Conservation (phyloP, 2,329 filamentous ascomycete species). For the Tricladium varicosporioides region DNA sequence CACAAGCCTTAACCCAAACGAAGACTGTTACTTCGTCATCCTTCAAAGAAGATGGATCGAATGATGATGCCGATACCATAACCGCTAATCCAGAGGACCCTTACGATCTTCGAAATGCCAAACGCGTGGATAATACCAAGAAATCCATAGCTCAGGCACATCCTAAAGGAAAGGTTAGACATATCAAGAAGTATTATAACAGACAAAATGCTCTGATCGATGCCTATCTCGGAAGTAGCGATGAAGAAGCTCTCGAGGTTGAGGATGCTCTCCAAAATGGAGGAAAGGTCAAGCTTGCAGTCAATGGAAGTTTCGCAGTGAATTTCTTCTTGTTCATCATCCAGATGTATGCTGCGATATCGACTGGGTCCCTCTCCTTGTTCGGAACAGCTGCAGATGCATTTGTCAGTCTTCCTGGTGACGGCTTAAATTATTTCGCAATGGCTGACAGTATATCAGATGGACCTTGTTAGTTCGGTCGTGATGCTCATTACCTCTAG, state of each 20-base stretch:
- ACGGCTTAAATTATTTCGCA: constrained; percentile 1
- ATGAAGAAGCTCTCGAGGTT: constrained; percentile 51
- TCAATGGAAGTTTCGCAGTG: constrained; percentile 49
- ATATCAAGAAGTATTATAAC: constrained; percentile 47
- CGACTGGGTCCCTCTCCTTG: constrained; percentile 58
- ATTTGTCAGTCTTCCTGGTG: constrained; percentile 43
- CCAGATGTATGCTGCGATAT: constrained; percentile 56
- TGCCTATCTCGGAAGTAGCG: constrained; percentile 52
- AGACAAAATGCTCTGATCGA: constrained; percentile 49
- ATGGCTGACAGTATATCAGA: constrained; percentile 36
- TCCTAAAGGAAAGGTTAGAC: constrained; percentile 43
- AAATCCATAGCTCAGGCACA: constrained; percentile 48
- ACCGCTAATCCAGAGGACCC: constrained; percentile 30
- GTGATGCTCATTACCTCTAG: constrained; percentile 61
- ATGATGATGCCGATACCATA: constrained; percentile 9
- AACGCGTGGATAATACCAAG: constrained; percentile 37
- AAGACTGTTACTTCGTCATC: constrained; percentile 4
- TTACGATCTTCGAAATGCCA: constrained; percentile 32
- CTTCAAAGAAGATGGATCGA: constrained; percentile 1
- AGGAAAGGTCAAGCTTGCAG: constrained; percentile 51
- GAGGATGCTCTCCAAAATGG: constrained; percentile 50
- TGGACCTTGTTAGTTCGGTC: constrained; percentile 63
- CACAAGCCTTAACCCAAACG: not conserved
- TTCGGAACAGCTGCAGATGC: constrained; percentile 66
- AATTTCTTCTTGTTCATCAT: constrained; percentile 56